phyloP scores from a whole-genome alignment of 1,284 basidiomycete species.

The Cutaneotrichosporon sp. region DNA sequence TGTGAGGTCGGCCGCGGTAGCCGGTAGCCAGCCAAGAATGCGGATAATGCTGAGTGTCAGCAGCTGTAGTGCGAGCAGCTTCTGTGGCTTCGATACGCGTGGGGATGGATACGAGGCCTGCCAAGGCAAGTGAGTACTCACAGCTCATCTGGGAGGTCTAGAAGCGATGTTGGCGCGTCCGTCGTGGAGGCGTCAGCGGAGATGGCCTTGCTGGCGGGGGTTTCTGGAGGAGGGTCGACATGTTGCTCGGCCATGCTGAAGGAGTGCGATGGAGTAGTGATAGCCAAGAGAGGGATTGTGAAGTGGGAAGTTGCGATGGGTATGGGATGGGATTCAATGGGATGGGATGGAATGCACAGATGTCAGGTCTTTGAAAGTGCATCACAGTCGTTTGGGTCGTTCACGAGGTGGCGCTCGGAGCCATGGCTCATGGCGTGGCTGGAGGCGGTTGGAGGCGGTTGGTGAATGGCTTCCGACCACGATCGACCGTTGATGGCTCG shows the following conservation, averaged over 20 bases:
- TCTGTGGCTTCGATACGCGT: too few species aligned
- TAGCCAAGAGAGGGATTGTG: background rate
- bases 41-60: constrained; percentile 23
- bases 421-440: too few species aligned
- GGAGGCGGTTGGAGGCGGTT: too few species aligned
- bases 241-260: background rate
- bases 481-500: too few species aligned
- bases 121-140: constrained; percentile 12
- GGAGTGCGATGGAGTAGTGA: background rate
- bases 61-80: too few species aligned
- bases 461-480: too few species aligned
- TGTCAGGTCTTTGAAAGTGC: background rate
- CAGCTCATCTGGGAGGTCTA: constrained; percentile 37
- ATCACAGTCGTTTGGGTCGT: background rate
- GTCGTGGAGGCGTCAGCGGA: background rate
- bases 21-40: constrained; percentile 28
- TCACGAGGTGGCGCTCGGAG: too few species aligned
- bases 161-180: background rate
- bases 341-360: background rate
- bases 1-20: constrained; percentile 17
- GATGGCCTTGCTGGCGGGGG: background rate
- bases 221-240: background rate
- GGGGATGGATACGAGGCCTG: too few species aligned
- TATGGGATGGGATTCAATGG: background rate
- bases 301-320: background rate